Evolutionary conservation across 345 rosid species (phyloP), one percentile per base, ranked within the genome.

Genomic region (Melaleuca alternifolia): DNA sequence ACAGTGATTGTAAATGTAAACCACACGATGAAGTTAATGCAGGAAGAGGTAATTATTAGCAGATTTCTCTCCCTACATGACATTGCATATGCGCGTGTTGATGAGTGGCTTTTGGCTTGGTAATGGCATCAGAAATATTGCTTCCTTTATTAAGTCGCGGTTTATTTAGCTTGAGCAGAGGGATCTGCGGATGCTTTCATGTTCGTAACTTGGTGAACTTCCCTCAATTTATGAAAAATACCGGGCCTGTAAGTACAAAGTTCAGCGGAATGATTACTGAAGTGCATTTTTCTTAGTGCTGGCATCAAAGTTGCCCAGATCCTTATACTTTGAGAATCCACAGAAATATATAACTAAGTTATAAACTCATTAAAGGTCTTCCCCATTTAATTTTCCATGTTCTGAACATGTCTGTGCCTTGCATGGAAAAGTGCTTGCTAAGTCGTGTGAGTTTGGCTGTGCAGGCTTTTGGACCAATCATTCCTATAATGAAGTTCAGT

Each of bases 401-500:
- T 52, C 61, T 28, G 54, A 83, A 33, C 18, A 37, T 37, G 13
- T 16, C 79, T 1, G 12, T 71, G 79, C 48, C 37, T 10, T 71
- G 51, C 44, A 24, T 50, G 79, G 84, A 7, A 7, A n/a, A 52
- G 41, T 23, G 52, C 54, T 13, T 75, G 88, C 76, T 86, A 33
- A 62, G 50, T 86, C 61, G 53, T 12, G 3, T 44, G 50, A 83
- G 59, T 56, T n/a, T 52, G 85, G 62, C 26, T 83, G 56, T 88
- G 89, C 94, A 97, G 99, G 90, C 99, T 84, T 97, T 97, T 91
- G 99, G 99, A 88, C 99, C 99, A 61, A 95, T 97, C 85, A 94
- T 97, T 96, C 98, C 99, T 26, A 96, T 97, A 77, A 97, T 97
- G 99, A 94, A 95, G 93, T 95, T 96, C 87, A 92, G 91, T 89